phyloP scores from a whole-genome alignment of 2,329 filamentous ascomycete species.

The Verticillium dahliae region DNA sequence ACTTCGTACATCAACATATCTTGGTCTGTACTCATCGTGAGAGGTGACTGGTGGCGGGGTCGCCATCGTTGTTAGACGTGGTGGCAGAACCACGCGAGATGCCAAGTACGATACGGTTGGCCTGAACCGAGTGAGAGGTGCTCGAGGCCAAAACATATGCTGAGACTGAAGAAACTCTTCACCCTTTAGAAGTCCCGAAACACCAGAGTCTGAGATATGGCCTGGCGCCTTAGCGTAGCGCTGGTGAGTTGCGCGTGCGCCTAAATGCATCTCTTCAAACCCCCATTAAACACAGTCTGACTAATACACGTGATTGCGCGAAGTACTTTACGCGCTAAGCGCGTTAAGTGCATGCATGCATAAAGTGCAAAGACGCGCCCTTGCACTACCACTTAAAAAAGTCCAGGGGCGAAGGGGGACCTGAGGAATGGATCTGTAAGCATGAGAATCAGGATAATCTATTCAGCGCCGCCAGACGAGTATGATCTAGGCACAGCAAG shows the following conservation, averaged over 20 bases:
- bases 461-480: neutral
- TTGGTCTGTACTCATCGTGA: constrained; percentile 31
- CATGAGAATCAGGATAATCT: neutral
- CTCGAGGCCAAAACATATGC: neutral
- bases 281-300: neutral
- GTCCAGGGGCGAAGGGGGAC: neutral
- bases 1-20: constrained; percentile 55
- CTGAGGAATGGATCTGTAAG: neutral
- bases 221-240: neutral
- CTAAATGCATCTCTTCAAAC: neutral
- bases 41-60: neutral
- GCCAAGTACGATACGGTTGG: neutral
- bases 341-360: constrained; percentile 2
- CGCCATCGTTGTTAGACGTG: neutral
- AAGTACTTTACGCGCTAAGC: neutral
- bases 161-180: neutral
- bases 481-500: neutral
- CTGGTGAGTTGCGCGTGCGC: neutral
- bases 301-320: neutral
- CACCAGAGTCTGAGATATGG: neutral
- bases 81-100: neutral
- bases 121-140: neutral
- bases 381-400: neutral
- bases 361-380: neutral
- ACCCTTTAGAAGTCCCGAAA: neutral